phyloP scores from a whole-genome alignment of 345 rosid genomes.

The Rhodomyrtus tomentosa region DNA sequence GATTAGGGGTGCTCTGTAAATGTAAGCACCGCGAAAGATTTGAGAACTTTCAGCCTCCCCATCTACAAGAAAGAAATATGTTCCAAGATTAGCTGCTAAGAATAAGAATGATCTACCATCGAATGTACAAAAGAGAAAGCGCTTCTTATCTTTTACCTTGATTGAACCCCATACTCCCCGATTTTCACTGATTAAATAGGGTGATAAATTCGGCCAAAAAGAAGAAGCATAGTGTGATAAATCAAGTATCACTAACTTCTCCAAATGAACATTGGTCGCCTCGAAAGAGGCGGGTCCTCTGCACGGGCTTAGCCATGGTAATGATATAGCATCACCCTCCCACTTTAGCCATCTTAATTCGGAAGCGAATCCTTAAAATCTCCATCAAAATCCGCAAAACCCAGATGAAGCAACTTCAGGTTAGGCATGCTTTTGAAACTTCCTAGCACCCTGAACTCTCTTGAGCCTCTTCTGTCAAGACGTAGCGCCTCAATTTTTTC shows the following conservation, averaged over 20 bases:
- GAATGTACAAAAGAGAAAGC: no score
- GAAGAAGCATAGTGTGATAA: no score
- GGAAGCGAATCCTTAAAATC: neutral
- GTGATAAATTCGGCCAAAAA: no score
- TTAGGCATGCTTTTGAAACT: neutral
- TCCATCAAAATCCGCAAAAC: fast-evolving
- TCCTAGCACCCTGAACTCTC: fast-evolving
- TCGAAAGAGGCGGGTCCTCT: fast-evolving
- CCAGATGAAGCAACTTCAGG: neutral
- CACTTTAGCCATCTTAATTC: neutral
- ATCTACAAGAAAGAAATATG: no score
- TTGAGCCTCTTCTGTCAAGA: neutral
- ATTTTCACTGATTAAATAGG: no score
- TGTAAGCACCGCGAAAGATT: neutral
- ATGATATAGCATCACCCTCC: no score
- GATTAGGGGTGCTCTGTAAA: neutral
- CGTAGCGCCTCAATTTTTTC: neutral
- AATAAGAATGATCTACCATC: no score
- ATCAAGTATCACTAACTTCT: neutral
- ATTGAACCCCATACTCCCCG: no score
- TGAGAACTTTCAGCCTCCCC: no score
- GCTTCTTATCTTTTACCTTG: no score
- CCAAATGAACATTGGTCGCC: neutral
- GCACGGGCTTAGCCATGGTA: no score
- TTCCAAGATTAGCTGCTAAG: no score